These are phyloP conservation scores for Stentor coeruleus DNA, from an alignment of 73 alveolate genomes.

Conservation along the genomic window DNA sequence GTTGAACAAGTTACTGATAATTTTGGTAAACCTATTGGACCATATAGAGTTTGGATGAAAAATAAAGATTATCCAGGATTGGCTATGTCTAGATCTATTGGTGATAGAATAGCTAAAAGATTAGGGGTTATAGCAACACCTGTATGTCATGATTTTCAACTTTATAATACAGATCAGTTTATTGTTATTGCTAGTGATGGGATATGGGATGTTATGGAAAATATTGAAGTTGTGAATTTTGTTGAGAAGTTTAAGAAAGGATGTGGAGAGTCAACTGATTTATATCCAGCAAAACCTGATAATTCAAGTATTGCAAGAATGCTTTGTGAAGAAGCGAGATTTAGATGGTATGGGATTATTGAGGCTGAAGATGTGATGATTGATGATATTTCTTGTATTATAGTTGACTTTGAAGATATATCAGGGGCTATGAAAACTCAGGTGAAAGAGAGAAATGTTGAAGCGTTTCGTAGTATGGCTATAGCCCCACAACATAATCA, in stretches of 20 bases:
- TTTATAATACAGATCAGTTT: background rate
- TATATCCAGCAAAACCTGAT: too few relatives aligned
- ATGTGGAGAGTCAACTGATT: background rate
- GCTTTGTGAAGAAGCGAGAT: too few relatives aligned
- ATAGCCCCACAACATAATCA: too few relatives aligned
- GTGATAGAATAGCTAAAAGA: background rate
- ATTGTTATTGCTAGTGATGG: conserved; percentile 9
- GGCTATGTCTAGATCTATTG: background rate
- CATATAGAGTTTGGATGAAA: background rate
- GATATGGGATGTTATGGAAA: conserved; percentile 46
- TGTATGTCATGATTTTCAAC: background rate
- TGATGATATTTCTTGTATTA: too few relatives aligned
- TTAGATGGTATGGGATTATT: too few relatives aligned
- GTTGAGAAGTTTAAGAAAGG: background rate
- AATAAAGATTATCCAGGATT: background rate
- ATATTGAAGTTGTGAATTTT: conserved; percentile 40
- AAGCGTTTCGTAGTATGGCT: too few relatives aligned
- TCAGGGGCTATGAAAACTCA: too few relatives aligned
- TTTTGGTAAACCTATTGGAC: conserved; percentile 18
- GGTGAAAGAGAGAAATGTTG: too few relatives aligned
- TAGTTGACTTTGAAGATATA: too few relatives aligned
- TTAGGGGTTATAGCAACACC: background rate
- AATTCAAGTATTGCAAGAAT: too few relatives aligned
- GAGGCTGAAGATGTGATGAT: too few relatives aligned
- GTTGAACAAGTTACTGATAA: conserved; percentile 7